Conservation (phyloP, 75 land plant genomes). For the Cryptomeria japonica region DNA sequence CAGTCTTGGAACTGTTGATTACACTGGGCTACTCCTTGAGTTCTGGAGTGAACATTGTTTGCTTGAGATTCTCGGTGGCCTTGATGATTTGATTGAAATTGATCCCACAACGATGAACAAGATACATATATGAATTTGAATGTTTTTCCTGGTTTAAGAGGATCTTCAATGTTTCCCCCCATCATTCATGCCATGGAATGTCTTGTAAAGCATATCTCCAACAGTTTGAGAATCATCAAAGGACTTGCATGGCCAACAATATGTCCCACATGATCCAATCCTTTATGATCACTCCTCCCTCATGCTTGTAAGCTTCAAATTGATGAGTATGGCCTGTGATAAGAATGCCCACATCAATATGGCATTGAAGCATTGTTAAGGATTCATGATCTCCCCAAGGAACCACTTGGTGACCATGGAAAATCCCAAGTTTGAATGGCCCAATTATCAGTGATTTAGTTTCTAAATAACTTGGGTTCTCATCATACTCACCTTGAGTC, state of each 20-base stretch:
- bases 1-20: no score
- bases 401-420: constrained; percentile 98
- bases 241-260: constrained; percentile 21
- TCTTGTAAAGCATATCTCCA: constrained; percentile 80
- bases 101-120: no score
- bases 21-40: no score
- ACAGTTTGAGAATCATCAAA: constrained; percentile 76
- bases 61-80: no score
- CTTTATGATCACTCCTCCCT: constrained; percentile 96
- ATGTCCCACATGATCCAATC: constrained; percentile 7
- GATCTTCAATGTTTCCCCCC: no score
- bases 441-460: constrained; percentile 89
- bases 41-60: no score
- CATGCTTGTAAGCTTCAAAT: constrained; percentile 96
- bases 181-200: no score
- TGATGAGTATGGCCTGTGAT: constrained; percentile 94
- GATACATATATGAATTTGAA: no score
- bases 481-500: constrained; percentile 88
- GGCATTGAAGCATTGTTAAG: constrained; percentile 92
- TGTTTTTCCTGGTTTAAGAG: no score
- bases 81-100: no score
- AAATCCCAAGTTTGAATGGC: constrained; percentile 88
- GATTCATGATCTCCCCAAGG: constrained; percentile 99
- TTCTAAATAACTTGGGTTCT: constrained; percentile 86
- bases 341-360: constrained; percentile 90